Conservation (phyloP, 805 yeast genomes). For the Candida railenensis region DNA sequence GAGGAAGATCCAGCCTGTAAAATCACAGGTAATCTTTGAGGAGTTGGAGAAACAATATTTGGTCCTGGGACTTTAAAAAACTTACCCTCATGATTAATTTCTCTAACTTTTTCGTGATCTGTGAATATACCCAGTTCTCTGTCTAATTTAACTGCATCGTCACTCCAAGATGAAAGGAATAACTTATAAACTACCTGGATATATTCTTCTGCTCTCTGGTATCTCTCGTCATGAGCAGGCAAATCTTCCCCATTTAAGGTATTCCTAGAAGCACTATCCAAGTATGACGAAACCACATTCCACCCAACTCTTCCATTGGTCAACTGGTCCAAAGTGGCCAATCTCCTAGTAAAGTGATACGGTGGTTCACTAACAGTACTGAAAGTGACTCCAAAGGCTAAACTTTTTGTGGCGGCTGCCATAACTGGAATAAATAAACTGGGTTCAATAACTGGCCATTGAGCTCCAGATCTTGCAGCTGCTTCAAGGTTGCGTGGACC, state of each 20-base stretch:
- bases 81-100: constrained; percentile 41
- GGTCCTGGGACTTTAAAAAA: constrained; percentile 44
- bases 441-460: constrained; percentile 42
- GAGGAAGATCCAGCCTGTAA: constrained; percentile 46
- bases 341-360: constrained; percentile 39
- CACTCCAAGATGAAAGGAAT: constrained; percentile 44
- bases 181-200: constrained; percentile 38
- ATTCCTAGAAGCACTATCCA: constrained; percentile 43
- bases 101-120: constrained; percentile 39
- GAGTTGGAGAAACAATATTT: constrained; percentile 41
- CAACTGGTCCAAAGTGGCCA: constrained; percentile 45
- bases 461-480: constrained; percentile 30
- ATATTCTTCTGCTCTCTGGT: constrained; percentile 39
- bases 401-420: constrained; percentile 42
- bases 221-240: constrained; percentile 42
- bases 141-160: constrained; percentile 36
- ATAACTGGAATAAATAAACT: constrained; percentile 36
- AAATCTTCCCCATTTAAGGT: constrained; percentile 32
- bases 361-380: constrained; percentile 45
- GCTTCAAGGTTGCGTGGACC: constrained; percentile 37
- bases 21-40: constrained; percentile 44
- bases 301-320: constrained; percentile 46
- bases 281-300: constrained; percentile 47
- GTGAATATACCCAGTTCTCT: constrained; percentile 28
- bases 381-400: constrained; percentile 42